Base-by-base conservation (phyloP, 1,139 yeast genomes). In the Candida mesenterica region DNA sequence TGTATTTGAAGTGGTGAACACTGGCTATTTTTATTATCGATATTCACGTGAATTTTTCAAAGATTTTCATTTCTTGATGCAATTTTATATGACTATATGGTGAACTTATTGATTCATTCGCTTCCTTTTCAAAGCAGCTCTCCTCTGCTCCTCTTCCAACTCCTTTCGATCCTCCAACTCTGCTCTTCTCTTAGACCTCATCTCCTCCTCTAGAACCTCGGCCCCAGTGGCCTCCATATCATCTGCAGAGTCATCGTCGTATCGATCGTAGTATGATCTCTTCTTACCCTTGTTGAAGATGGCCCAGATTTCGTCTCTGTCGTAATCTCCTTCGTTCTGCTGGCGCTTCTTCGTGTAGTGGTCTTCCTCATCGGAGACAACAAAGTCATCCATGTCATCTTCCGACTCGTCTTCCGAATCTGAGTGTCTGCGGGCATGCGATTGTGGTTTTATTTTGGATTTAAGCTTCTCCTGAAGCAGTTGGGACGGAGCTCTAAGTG, bases 151-250 rank as follows among this genome's bases (percentile, higher is more conserved):
- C 55, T 76, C 76, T 38, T 65, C 75, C 49, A 72, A 71, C 52
- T 85, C 95, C 34, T 65, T 61, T 37, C 68, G 66, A 49, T 86
- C 95, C 52, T 86, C 96, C 30, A 68, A 45, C 46, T 73, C 72
- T 0, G 89, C 95, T 18, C 50, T 55, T 10, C 62, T 66, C 33
- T 79, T 68, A 4, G 96, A 82, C 29, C 75, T 58, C 45, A 65
- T 73, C 57, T 90, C 97, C 53, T 90, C 97, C 36, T 77, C 86
- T 29, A 88, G 63, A 27, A 90, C 78, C 47, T 90, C 96, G 19
- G 81, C 81, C 15, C 96, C 97, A 1, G 94, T 83, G 5, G 96
- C 96, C 54, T 90, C 97, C 97, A 90, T 90, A 52, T 86, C 95
- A 41, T 82, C 87, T 5, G 52, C 45, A 24, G 73, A 72, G 28